A percentile compares a stretch with the other conserved stretches of the same genome.
Evolutionary conservation across 176 grass and related monocot species (phyloP).

Genomic region (Oryza meyeriana): DNA sequence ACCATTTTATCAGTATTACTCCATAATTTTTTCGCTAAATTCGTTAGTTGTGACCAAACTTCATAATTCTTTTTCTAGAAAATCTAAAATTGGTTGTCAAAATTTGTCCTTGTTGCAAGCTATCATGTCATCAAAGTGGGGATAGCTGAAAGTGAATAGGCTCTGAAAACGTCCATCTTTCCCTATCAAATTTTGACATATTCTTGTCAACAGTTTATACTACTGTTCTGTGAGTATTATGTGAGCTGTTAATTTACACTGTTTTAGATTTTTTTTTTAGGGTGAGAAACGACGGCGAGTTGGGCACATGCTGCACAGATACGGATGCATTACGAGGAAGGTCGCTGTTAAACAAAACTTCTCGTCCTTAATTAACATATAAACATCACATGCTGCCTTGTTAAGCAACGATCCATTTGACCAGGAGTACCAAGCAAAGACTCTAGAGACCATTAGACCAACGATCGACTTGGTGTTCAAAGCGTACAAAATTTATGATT

Average conservation of each 20-base stretch:
- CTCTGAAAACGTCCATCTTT: background rate
- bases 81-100: background rate
- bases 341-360: conserved; percentile 25
- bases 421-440: background rate
- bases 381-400: conserved; percentile 25
- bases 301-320: conserved; percentile 23
- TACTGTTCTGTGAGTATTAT: background rate
- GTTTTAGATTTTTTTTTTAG: background rate
- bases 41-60: background rate
- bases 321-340: conserved; percentile 37
- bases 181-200: background rate
- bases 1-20: background rate
- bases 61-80: background rate
- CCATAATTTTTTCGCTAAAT: too few relatives aligned
- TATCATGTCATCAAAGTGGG: background rate
- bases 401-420: conserved; percentile 17
- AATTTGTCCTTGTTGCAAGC: background rate
- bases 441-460: background rate
- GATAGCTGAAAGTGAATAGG: background rate
- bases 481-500: background rate
- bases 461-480: background rate
- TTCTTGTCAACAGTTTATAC: background rate
- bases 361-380: conserved; percentile 17
- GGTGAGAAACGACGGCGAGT: conserved; percentile 8
- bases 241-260: background rate